Evolutionary conservation across 148 eudicot species (phyloP), one percentile per base, ranked within the genome.

Genomic region (Cornus suecica): DNA sequence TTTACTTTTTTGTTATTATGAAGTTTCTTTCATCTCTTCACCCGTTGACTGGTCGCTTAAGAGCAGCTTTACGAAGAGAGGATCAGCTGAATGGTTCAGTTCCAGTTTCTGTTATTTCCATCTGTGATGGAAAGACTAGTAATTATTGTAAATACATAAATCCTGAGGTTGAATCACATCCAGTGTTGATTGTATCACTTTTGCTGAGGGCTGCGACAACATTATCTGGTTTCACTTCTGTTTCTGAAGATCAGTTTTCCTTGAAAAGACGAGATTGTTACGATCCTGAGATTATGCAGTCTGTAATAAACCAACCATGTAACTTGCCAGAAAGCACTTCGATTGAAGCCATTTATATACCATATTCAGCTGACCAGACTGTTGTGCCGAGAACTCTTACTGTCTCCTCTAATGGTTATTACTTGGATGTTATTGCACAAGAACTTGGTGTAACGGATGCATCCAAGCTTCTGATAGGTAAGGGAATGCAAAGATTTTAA

Each of bases 41-140:
- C 79, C 99, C 98, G 60, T 86, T 96, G 78, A 87, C 94, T 80
- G 84, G 93, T 82, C 99, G 93, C 84, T 82, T 96, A 60, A 90
- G 92, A 82, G 97, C 97, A 71, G 83, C n/a, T n/a, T n/a, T n/a
- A n/a, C n/a, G n/a, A n/a, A n/a, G n/a, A n/a, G n/a, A n/a, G n/a
- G n/a, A n/a, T n/a, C n/a, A n/a, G n/a, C n/a, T n/a, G n/a, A n/a
- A n/a, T n/a, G n/a, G n/a, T 80, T 81, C 70, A 60, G 75, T 92
- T 84, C 99, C 99, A 64, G 82, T 91, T 66, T 84, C 90, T 52
- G 83, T 85, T 27, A 80, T 96, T 67, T 77, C 84, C 22, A 76
- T 83, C 64, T 90, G 77, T 81, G 98, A 96, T 88, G 20, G 90
- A 74, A 96, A 91, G 89, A 67, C 90, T 71, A 70, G 76, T 72